phyloP scores from a whole-genome alignment of 2,329 filamentous ascomycete genomes.

The Fusarium sterilihyphosum region DNA sequence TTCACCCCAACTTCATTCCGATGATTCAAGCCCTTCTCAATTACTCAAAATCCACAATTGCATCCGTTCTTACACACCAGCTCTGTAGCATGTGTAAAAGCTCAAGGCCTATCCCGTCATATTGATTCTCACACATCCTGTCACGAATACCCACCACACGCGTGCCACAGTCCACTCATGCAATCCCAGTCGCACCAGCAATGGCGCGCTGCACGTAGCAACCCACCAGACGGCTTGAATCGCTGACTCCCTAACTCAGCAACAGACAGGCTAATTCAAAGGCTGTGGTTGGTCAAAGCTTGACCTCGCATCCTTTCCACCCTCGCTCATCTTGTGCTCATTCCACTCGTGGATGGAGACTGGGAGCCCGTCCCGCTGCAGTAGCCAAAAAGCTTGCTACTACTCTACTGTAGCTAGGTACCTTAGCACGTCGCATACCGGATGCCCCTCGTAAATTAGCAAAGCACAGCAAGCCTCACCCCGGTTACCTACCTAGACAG shows the following conservation, averaged over 20 bases:
- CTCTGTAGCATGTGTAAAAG: conserved; percentile 12
- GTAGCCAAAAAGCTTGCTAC: conserved; percentile 26
- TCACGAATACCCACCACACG: conserved; percentile 29
- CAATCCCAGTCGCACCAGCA: conserved; percentile 39
- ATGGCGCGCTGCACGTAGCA: conserved; percentile 37
- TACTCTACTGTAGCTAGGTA: neutral
- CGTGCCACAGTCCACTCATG: conserved; percentile 36
- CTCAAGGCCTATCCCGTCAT: neutral
- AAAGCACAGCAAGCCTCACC: conserved; percentile 12
- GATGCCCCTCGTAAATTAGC: conserved; percentile 13
- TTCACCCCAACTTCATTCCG: conserved; percentile 8
- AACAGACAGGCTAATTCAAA: conserved; percentile 39
- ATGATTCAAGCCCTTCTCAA: neutral
- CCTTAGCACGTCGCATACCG: conserved; percentile 19
- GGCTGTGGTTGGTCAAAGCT: conserved; percentile 33
- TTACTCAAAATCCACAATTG: conserved; percentile 5
- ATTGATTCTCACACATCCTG: conserved; percentile 27
- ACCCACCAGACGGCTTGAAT: conserved; percentile 38
- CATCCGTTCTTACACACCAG: conserved; percentile 16
- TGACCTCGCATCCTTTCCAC: conserved; percentile 36
- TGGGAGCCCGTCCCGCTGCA: conserved; percentile 25
- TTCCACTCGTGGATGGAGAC: conserved; percentile 38
- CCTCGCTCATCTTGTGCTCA: conserved; percentile 36
- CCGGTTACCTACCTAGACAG: conserved; percentile 2
- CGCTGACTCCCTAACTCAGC: conserved; percentile 44